Evolutionary conservation across 2,329 filamentous ascomycete species (phyloP), one percentile per base, ranked within the genome.

Genomic region (Metarhizium guizhouense): DNA sequence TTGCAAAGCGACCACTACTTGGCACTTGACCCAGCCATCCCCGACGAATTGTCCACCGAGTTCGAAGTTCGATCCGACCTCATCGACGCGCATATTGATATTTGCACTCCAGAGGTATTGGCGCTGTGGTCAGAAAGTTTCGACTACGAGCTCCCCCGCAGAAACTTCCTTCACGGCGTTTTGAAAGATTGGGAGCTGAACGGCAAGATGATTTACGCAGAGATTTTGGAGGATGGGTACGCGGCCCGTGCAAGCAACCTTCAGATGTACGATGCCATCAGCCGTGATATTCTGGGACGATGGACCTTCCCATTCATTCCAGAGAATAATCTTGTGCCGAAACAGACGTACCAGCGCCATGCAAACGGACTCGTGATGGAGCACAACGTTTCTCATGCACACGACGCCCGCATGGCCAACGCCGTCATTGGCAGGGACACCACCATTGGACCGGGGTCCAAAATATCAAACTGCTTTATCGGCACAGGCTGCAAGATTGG

Each of bases 71-170:
- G 92, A 43, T 83, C 87, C 60, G 93, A 99, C 71, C 75, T 99
- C 57, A 88, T 97, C 59, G 94, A 99, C 70, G 92, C 90, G 63
- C 88, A 90, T 53, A 94, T 99, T 65, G 94, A 99, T 68, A 97
- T 99, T 60, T 97, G 93, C 72, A 97, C 94, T 1, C 92, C 93
- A 0, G 94, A 97, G 67, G 92, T 96, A 8, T 80, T 97, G 47
- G 92, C 92, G 7, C 75, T 97, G 56, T 99, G 94, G 90, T 94
- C 91, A 8, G 94, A 99, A 72, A 96, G 92, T 67, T 99, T 97
- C 65, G 93, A 99, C 70, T 97, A 96, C 70, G 91, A 96, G 68
- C 80, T 91, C 7, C 90, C 93, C 1, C 83, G 92, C 54, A 87
- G 86, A 64, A 90, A 95, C 65, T 96, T 96, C 64, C 73, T 99